Percentiles rank a stretch among this genome's conserved stretches.
phyloP scores from a whole-genome alignment of 1,284 basidiomycete genomes.

The Trametes sp. region DNA sequence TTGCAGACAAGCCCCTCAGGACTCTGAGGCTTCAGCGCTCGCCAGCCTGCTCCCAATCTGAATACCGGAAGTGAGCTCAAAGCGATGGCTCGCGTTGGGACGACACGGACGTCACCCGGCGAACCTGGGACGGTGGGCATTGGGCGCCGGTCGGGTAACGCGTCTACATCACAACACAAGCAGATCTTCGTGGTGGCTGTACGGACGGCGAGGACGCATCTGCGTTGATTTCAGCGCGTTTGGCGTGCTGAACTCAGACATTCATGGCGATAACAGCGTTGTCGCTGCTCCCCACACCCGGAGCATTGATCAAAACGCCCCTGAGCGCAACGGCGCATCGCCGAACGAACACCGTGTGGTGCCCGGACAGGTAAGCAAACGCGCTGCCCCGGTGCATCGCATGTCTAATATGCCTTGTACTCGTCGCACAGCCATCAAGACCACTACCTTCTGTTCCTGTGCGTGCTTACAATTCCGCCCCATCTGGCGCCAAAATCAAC shows the following conservation, averaged over 20 bases:
- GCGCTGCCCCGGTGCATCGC: not conserved
- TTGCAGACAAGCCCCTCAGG: too few species aligned
- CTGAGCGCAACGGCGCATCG: not conserved
- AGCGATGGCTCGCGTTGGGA: not conserved
- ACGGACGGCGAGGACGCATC: not conserved
- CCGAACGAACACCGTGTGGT: not conserved
- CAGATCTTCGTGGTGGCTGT: constrained; percentile 1
- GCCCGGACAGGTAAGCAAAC: not conserved
- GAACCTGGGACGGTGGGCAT: not conserved
- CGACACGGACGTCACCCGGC: not conserved
- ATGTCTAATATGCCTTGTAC: not conserved
- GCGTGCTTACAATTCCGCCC: constrained; percentile 3
- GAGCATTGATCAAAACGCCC: not conserved
- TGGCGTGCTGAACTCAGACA: not conserved
- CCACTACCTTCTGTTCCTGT: not conserved
- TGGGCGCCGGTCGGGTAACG: too few species aligned
- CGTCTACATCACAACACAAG: not conserved
- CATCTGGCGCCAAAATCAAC: not conserved
- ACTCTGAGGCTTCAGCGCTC: too few species aligned
- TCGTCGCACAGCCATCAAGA: constrained; percentile 1
- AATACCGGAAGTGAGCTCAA: not conserved
- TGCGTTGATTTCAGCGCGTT: not conserved
- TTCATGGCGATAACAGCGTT: not conserved
- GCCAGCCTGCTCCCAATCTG: not conserved
- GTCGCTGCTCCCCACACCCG: not conserved